Conservation (phyloP, 108 stramenopile species). For the Fistulifera solaris region DNA sequence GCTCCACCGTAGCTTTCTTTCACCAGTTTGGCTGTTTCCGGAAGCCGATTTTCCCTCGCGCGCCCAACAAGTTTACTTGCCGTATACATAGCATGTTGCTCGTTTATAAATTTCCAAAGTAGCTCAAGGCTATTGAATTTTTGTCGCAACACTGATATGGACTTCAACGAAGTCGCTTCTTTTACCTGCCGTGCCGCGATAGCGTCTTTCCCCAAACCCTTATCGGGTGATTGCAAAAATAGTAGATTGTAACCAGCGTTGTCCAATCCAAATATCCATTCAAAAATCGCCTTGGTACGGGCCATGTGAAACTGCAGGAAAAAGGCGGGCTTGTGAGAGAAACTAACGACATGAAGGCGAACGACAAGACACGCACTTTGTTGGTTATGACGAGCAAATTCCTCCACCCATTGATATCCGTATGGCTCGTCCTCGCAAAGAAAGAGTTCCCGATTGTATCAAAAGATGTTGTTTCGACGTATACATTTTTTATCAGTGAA, state of each 20-base stretch:
- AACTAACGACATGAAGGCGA: background rate
- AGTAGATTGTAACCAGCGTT: slow-evolving; percentile 43
- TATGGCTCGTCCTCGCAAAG: slow-evolving; percentile 53
- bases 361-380: slow-evolving; percentile 22
- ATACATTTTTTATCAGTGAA: slow-evolving; percentile 25
- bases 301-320: slow-evolving; percentile 59
- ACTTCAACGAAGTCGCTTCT: slow-evolving; percentile 42
- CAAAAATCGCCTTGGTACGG: slow-evolving; percentile 69
- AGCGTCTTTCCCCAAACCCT: slow-evolving; percentile 53
- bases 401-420: slow-evolving; percentile 59
- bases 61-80: slow-evolving; percentile 50
- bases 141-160: slow-evolving; percentile 31
- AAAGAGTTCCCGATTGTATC: slow-evolving; percentile 83
- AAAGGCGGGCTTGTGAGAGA: background rate
- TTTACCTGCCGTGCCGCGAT: slow-evolving; percentile 43
- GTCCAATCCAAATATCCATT: slow-evolving; percentile 64
- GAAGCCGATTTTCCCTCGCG: slow-evolving; percentile 8
- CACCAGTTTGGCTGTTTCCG: slow-evolving; percentile 6
- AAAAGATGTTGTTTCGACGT: slow-evolving; percentile 74
- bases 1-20: slow-evolving; percentile 26
- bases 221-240: slow-evolving; percentile 55
- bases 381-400: slow-evolving; percentile 56
- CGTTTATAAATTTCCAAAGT: slow-evolving; percentile 54
- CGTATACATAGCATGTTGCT: slow-evolving; percentile 63
- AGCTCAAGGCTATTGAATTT: slow-evolving; percentile 37